Conservation (phyloP, 2,329 filamentous ascomycete species). For the Kalmusia sp. region DNA sequence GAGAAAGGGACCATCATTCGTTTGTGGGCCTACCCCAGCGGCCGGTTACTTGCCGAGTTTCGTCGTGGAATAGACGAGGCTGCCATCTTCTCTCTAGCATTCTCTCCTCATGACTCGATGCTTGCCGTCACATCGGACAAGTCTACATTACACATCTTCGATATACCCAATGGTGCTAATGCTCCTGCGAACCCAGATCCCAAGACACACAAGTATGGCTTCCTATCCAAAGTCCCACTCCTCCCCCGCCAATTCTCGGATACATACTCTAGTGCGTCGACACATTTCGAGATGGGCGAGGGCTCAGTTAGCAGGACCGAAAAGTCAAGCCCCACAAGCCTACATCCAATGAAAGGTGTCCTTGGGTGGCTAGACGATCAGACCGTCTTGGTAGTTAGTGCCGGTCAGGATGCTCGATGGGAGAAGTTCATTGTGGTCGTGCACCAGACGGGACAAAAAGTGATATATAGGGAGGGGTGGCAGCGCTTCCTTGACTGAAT, state of each 20-base stretch:
- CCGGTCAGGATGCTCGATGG: slow-evolving; percentile 82
- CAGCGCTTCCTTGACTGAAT: slow-evolving; percentile 70
- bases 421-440: slow-evolving; percentile 82
- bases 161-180: slow-evolving; percentile 63
- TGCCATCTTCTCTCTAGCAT: slow-evolving; percentile 83
- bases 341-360: slow-evolving; percentile 76
- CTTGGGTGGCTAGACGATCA: slow-evolving; percentile 83
- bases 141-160: slow-evolving; percentile 92
- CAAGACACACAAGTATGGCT: slow-evolving; percentile 73
- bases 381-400: slow-evolving; percentile 77
- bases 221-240: slow-evolving; percentile 81
- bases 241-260: slow-evolving; percentile 90
- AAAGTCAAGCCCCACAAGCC: slow-evolving; percentile 54
- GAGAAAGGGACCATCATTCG: slow-evolving; percentile 91
- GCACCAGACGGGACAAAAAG: slow-evolving; percentile 70
- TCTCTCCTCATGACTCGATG: slow-evolving; percentile 80
- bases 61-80: slow-evolving; percentile 89
- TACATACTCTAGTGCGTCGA: slow-evolving; percentile 82
- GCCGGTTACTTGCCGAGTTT: slow-evolving; percentile 81
- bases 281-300: slow-evolving; percentile 83
- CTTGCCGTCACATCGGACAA: slow-evolving; percentile 96
- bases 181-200: slow-evolving; percentile 27
- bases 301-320: slow-evolving; percentile 58
- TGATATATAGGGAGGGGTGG: slow-evolving; percentile 78
- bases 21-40: slow-evolving; percentile 81